Evolutionary conservation across 495 filamentous ascomycete genomes (phyloP).

Genomic region (Aspergillus coremiiformis): DNA sequence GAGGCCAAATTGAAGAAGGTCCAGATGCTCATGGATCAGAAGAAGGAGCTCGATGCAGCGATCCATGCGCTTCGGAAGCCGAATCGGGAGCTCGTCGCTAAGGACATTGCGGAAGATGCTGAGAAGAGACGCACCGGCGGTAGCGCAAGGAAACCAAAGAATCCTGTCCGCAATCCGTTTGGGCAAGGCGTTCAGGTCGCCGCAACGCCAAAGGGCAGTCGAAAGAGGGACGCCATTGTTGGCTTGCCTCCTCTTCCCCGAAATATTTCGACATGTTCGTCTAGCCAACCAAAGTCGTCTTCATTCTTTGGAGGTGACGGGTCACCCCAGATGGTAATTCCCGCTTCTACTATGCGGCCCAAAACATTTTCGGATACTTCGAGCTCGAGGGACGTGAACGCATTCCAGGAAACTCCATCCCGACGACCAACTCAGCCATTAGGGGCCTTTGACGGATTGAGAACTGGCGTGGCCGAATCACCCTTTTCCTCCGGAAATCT

Average conservation of each 20-base stretch:
- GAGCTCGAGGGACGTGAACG: conserved; percentile 15
- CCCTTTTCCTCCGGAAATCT: conserved; percentile 17
- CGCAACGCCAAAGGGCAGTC: conserved; percentile 61
- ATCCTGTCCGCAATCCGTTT: conserved; percentile 53
- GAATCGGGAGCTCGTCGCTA: conserved; percentile 70
- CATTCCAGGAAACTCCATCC: conserved; percentile 49
- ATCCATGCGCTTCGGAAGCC: conserved; percentile 80
- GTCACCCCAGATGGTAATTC: conserved; percentile 13
- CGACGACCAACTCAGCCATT: conserved; percentile 35
- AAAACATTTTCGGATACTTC: conserved; percentile 9
- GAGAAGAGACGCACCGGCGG: conserved; percentile 46
- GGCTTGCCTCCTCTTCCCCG: conserved; percentile 29
- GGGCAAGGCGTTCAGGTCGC: conserved; percentile 60
- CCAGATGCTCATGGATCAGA: conserved; percentile 54
- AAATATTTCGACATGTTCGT: conserved; percentile 17
- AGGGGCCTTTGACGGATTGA: conserved; percentile 13
- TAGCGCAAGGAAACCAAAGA: conserved; percentile 51
- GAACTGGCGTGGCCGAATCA: conserved; percentile 6
- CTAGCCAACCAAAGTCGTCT: conserved; percentile 1
- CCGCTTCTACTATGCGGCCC: conserved; percentile 16
- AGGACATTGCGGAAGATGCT: conserved; percentile 61
- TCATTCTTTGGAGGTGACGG: conserved; percentile 13
- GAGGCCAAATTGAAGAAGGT: conserved; percentile 67
- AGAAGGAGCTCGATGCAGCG: conserved; percentile 75
- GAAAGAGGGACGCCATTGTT: conserved; percentile 31